phyloP scores from a whole-genome alignment of 352 stramenopile species.

The Globisporangium uncinulatum region DNA sequence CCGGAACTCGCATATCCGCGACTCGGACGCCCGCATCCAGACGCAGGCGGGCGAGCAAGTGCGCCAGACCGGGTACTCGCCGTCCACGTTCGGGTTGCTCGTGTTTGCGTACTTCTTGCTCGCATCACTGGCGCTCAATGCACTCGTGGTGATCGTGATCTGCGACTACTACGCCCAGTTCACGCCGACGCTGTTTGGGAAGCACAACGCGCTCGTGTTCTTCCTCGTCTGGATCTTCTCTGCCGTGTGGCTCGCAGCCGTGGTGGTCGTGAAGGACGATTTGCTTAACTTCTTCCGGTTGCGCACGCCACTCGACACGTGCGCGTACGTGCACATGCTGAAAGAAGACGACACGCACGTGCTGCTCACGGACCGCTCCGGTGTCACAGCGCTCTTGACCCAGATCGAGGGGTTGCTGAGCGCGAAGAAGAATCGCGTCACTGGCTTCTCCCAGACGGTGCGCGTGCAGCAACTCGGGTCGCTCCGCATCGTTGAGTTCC shows the following conservation, averaged over 20 bases:
- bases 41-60: slow-evolving; percentile 19
- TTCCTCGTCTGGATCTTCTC: slow-evolving; percentile 52
- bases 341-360: too few species aligned
- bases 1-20: too few species aligned
- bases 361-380: too few species aligned
- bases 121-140: slow-evolving; percentile 46
- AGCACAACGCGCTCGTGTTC: slow-evolving; percentile 51
- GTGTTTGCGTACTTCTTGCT: slow-evolving; percentile 60
- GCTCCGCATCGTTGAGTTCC: slow-evolving; percentile 44
- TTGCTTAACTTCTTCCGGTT: slow-evolving; percentile 63
- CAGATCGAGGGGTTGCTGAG: too few species aligned
- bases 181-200: slow-evolving; percentile 36
- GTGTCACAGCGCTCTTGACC: too few species aligned
- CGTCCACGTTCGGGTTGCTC: slow-evolving; percentile 29
- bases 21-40: too few species aligned
- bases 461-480: slow-evolving; percentile 32
- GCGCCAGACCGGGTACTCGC: slow-evolving; percentile 43
- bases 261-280: slow-evolving; percentile 35
- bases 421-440: too few species aligned
- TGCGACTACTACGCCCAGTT: slow-evolving; percentile 53
- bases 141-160: slow-evolving; percentile 43
- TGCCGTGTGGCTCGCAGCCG: slow-evolving; percentile 36
- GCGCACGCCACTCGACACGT: slow-evolving; percentile 27
- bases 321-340: slow-evolving; percentile 47
- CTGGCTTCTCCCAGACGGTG: slow-evolving; percentile 48